phyloP scores from a whole-genome alignment of 2,329 filamentous ascomycete genomes.

The Ustulina deusta region DNA sequence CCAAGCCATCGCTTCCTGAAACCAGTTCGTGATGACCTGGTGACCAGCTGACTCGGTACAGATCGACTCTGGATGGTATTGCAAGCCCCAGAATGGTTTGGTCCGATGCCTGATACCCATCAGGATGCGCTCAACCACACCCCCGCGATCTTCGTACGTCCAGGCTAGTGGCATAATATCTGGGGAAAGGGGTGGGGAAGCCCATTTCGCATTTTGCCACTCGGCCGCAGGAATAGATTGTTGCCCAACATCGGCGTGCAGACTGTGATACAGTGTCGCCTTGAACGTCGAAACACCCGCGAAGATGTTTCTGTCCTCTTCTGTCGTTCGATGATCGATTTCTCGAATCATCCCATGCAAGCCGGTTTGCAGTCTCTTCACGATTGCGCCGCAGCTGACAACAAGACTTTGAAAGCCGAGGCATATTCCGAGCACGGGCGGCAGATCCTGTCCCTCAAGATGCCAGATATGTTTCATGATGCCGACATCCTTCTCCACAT shows the following conservation, averaged over 20 bases:
- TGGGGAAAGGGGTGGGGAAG: constrained; percentile 50
- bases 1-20: constrained; percentile 72
- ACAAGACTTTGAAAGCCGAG: constrained; percentile 89
- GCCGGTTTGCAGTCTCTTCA: constrained; percentile 76
- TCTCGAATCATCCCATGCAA: constrained; percentile 83
- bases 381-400: constrained; percentile 72
- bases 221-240: constrained; percentile 52
- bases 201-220: constrained; percentile 59
- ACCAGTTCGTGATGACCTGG: constrained; percentile 80
- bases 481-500: constrained; percentile 79
- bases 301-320: constrained; percentile 71
- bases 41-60: constrained; percentile 79
- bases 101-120: constrained; percentile 78
- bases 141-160: constrained; percentile 62
- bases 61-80: constrained; percentile 91
- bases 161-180: constrained; percentile 72
- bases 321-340: constrained; percentile 65
- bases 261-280: constrained; percentile 82
- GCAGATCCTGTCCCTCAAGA: constrained; percentile 65
- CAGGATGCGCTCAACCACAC: constrained; percentile 66
- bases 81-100: constrained; percentile 86
- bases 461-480: constrained; percentile 83
- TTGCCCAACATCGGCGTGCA: constrained; percentile 68
- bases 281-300: constrained; percentile 67
- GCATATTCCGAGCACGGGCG: constrained; percentile 90